Evolutionary conservation across 352 stramenopile species (phyloP).

Genomic region (Pythium dissimile): DNA sequence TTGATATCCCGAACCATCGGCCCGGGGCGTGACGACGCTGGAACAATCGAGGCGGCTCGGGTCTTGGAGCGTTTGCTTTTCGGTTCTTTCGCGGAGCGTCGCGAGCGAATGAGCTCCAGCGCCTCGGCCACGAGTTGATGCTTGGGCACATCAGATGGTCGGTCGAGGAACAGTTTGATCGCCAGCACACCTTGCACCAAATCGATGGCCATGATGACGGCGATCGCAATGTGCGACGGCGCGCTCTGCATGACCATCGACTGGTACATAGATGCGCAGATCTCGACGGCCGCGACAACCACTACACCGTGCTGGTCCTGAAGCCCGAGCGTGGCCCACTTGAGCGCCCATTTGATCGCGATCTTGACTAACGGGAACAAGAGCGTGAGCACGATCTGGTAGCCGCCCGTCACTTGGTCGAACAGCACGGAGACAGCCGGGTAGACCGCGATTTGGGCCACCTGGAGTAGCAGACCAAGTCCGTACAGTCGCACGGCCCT

Average conservation of each 20-base stretch:
- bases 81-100: no score
- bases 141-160: neutral
- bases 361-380: constrained; percentile 21
- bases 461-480: constrained; percentile 1
- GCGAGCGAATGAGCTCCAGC: no score
- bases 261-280: constrained; percentile 25
- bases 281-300: constrained; percentile 19
- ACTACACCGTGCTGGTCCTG: constrained; percentile 14
- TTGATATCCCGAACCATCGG: no score
- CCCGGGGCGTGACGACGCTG: no score
- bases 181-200: constrained; percentile 10
- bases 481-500: neutral
- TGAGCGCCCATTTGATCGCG: constrained; percentile 11
- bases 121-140: constrained; percentile 3
- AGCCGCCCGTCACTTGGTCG: constrained; percentile 1
- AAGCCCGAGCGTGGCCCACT: neutral
- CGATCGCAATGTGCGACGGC: constrained; percentile 9
- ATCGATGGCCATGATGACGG: constrained; percentile 21
- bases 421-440: constrained; percentile 23
- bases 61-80: no score
- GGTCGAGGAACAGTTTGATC: constrained; percentile 26
- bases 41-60: no score
- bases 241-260: constrained; percentile 23
- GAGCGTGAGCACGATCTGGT: constrained; percentile 16
- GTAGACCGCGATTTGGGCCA: constrained; percentile 19